These are phyloP conservation scores for Sorghum bicolor DNA, from an alignment of 176 grass and related monocot species.

Conservation along the genomic window Sorghum_bicolor_NCBIv3 NC_012871.2:57218501-57219000, in stretches of 20 bases:
- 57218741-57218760: slow-evolving; percentile 54
- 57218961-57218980: slow-evolving; percentile 21
- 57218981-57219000: not conserved
- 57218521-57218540: slow-evolving; percentile 78
- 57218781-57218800: not conserved
- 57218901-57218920: not conserved
- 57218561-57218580: slow-evolving; percentile 99
- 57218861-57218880: not conserved
- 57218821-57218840: not conserved
- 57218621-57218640: not conserved
- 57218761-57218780: not conserved
- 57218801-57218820: not conserved
- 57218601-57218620: not conserved
- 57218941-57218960: not conserved
- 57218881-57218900: not conserved
- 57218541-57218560: slow-evolving; percentile 84
- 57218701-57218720: slow-evolving; percentile 91
- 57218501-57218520: slow-evolving; percentile 21
- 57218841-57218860: not conserved
- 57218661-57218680: not conserved
- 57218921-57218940: not conserved
- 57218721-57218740: slow-evolving; percentile 90
- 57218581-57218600: slow-evolving; percentile 63
- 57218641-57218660: not conserved
- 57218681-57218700: slow-evolving; percentile 67